phyloP scores from a whole-genome alignment of 2,329 filamentous ascomycete species.

The Fulvia fulva region DNA sequence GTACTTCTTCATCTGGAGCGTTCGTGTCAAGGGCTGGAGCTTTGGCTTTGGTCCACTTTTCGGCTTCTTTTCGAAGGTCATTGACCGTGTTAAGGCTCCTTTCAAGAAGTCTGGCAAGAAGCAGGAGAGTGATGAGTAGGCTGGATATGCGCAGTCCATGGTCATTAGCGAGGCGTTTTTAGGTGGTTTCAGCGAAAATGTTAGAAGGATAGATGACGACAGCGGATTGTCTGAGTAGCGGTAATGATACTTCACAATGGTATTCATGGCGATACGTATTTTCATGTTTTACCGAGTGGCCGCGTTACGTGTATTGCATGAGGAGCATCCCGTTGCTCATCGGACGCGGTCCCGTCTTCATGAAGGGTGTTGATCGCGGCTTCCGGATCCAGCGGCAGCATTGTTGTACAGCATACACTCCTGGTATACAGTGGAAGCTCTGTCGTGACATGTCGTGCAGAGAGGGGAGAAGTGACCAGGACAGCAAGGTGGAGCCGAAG shows the following conservation, averaged over 20 bases:
- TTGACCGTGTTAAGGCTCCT: conserved; percentile 36
- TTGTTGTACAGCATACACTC: no score
- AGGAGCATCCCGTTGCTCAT: not conserved
- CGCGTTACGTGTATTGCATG: not conserved
- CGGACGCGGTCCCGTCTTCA: not conserved
- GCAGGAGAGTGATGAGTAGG: conserved; percentile 7
- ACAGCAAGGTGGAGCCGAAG: not conserved
- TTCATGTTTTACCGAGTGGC: not conserved
- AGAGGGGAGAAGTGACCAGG: not conserved
- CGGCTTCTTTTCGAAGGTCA: conserved; percentile 41
- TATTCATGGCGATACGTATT: not conserved
- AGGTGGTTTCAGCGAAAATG: not conserved
- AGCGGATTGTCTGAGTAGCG: not conserved
- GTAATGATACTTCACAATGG: not conserved
- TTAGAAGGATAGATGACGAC: not conserved
- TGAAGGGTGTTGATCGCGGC: not conserved
- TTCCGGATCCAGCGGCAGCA: no score
- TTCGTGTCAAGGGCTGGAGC: conserved; percentile 64
- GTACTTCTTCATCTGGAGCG: conserved; percentile 66
- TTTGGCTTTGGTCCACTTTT: conserved; percentile 64
- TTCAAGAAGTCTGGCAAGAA: conserved; percentile 24
- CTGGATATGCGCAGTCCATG: not conserved
- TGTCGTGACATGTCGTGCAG: not conserved
- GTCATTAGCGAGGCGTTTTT: not conserved
- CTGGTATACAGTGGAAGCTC: no score